These are phyloP conservation scores for Tylopilus microsporus DNA, from an alignment of 1,284 basidiomycete species.

Conservation along the genomic window DNA sequence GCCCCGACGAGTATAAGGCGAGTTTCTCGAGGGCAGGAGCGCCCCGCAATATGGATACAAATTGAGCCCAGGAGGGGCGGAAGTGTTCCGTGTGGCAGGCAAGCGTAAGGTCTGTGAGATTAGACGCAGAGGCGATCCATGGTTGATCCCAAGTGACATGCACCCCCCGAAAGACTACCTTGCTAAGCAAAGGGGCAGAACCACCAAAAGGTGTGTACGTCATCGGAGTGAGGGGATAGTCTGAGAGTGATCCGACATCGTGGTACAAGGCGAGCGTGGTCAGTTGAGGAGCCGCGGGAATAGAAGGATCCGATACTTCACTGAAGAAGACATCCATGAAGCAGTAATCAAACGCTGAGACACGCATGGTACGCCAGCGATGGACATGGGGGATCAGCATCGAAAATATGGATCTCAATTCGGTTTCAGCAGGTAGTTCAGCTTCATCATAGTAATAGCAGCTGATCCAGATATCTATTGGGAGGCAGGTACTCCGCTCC, in stretches of 20 bases:
- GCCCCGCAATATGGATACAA: conserved; percentile 42
- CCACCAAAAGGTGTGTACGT: conserved; percentile 50
- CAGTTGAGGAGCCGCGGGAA: background rate
- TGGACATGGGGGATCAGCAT: conserved; percentile 29
- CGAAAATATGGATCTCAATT: conserved; percentile 38
- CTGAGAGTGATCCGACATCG: conserved; percentile 42
- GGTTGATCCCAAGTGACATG: conserved; percentile 52
- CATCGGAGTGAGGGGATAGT: conserved; percentile 32
- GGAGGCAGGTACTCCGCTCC: conserved; percentile 27
- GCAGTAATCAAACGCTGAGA: conserved; percentile 42
- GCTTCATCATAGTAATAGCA: conserved; percentile 19
- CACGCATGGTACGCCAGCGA: conserved; percentile 30
- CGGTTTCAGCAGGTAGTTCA: conserved; percentile 20
- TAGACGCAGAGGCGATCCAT: too few species aligned
- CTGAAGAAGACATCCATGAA: conserved; percentile 37
- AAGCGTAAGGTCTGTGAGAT: conserved; percentile 38
- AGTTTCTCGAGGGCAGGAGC: conserved; percentile 45
- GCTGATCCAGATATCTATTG: conserved; percentile 22
- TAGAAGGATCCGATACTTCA: background rate
- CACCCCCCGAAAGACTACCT: conserved; percentile 46
- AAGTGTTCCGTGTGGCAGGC: conserved; percentile 43
- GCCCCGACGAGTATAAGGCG: conserved; percentile 47
- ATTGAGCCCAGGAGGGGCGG: conserved; percentile 46
- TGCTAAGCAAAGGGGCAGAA: conserved; percentile 37
- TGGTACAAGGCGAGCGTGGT: conserved; percentile 37